Conservation (phyloP, 2,329 filamentous ascomycete species). For the Epichloe hybrida region DNA sequence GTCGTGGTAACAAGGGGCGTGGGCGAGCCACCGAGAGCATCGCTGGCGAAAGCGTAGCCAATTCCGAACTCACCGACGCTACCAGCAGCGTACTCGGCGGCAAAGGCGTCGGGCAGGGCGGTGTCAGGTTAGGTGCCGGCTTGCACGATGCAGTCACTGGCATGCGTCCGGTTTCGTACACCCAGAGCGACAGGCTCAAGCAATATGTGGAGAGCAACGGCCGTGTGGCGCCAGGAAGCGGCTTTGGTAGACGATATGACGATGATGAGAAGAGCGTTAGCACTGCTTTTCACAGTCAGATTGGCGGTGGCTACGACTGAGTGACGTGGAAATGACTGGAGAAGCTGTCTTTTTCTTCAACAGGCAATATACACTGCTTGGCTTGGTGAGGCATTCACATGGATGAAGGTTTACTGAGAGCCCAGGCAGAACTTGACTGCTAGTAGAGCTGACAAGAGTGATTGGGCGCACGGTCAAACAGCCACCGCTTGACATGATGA, state of each 20-base stretch:
- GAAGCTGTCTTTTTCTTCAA: slow-evolving; percentile 1
- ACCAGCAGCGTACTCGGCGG: slow-evolving; percentile 65
- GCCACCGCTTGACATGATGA: background rate
- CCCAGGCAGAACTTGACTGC: background rate
- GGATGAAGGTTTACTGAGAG: background rate
- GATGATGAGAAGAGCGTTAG: slow-evolving; percentile 94
- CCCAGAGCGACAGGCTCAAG: slow-evolving; percentile 63
- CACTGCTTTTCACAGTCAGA: slow-evolving; percentile 91
- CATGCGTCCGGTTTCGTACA: slow-evolving; percentile 46
- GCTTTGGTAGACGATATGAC: slow-evolving; percentile 61
- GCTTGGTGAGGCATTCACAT: background rate
- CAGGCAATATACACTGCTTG: background rate
- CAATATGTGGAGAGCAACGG: slow-evolving; percentile 83
- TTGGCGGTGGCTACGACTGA: slow-evolving; percentile 52
- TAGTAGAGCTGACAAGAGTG: background rate
- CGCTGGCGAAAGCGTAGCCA: slow-evolving; percentile 83
- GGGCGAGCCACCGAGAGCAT: slow-evolving; percentile 61
- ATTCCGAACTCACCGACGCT: slow-evolving; percentile 78
- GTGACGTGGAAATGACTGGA: slow-evolving; percentile 6
- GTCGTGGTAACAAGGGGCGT: slow-evolving; percentile 55
- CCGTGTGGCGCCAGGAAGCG: slow-evolving; percentile 52
- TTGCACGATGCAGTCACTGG: slow-evolving; percentile 61
- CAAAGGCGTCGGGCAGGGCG: slow-evolving; percentile 67
- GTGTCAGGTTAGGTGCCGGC: slow-evolving; percentile 74
- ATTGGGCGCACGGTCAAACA: background rate